These are phyloP conservation scores for Diplodia mutila DNA, from an alignment of 2,329 filamentous ascomycete genomes.

Conservation along the genomic window DNA sequence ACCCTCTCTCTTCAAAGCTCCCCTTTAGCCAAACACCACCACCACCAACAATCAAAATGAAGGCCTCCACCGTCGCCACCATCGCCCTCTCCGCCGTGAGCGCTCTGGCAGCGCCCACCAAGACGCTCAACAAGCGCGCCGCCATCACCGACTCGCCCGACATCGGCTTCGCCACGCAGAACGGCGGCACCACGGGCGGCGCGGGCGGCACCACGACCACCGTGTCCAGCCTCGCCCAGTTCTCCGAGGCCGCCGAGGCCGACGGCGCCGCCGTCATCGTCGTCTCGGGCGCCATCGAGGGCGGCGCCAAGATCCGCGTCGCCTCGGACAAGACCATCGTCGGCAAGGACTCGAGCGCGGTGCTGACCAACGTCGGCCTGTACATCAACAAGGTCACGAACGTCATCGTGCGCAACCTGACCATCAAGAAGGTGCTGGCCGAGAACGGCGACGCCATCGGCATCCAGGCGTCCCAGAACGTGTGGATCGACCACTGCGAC, in stretches of 20 bases:
- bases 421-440: slow-evolving; percentile 54
- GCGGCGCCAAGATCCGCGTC: slow-evolving; percentile 51
- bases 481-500: slow-evolving; percentile 72
- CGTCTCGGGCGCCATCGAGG: slow-evolving; percentile 51
- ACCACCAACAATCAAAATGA: slow-evolving; percentile 38
- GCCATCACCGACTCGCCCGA: slow-evolving; percentile 36
- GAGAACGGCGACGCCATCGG: slow-evolving; percentile 57
- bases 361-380: slow-evolving; percentile 53
- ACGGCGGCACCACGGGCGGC: slow-evolving; percentile 46
- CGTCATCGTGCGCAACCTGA: slow-evolving; percentile 62
- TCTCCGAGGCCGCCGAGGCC: slow-evolving; percentile 51
- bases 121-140: slow-evolving; percentile 36
- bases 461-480: slow-evolving; percentile 52
- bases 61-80: slow-evolving; percentile 37
- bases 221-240: slow-evolving; percentile 42
- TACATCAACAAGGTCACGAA: slow-evolving; percentile 55
- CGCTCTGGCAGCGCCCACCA: slow-evolving; percentile 41
- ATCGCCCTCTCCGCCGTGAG: slow-evolving; percentile 35
- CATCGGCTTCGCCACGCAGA: slow-evolving; percentile 40
- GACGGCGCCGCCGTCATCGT: slow-evolving; percentile 51
- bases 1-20: slow-evolving; percentile 22
- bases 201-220: slow-evolving; percentile 41
- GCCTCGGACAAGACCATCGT: slow-evolving; percentile 57
- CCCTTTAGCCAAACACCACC: slow-evolving; percentile 28
- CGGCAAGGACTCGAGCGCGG: slow-evolving; percentile 52